Evolutionary conservation across 805 yeast genomes (phyloP).

Genomic region (Scheffersomyces stipitis): DNA sequence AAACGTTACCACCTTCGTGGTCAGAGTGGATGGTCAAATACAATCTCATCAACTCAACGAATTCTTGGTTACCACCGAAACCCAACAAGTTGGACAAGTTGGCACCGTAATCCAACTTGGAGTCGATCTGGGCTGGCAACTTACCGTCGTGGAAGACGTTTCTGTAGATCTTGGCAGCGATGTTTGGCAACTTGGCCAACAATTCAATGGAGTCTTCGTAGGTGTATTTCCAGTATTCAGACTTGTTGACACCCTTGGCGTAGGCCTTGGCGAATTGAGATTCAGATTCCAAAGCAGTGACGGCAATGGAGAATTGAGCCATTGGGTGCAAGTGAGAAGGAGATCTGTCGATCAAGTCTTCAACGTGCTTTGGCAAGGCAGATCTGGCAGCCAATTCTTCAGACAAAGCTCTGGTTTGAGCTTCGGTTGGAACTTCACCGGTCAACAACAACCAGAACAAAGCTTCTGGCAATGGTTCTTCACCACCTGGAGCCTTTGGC

Average conservation of each 20-base stretch:
- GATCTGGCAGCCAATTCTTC: constrained; percentile 65
- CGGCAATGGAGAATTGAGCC: constrained; percentile 79
- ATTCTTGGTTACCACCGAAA: constrained; percentile 53
- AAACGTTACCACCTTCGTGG: constrained; percentile 84
- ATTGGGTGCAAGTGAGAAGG: constrained; percentile 77
- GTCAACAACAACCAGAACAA: constrained; percentile 79
- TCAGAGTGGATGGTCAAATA: constrained; percentile 77
- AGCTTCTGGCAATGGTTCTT: constrained; percentile 71
- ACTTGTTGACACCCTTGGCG: constrained; percentile 65
- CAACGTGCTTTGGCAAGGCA: constrained; percentile 63
- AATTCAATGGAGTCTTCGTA: constrained; percentile 70
- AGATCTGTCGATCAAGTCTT: constrained; percentile 57
- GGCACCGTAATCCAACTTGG: constrained; percentile 66
- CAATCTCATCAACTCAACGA: constrained; percentile 68
- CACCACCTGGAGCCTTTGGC: constrained; percentile 58
- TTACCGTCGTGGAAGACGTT: constrained; percentile 58
- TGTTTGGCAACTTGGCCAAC: constrained; percentile 70
- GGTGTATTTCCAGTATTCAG: constrained; percentile 72
- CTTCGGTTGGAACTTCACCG: constrained; percentile 65
- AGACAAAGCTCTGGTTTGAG: constrained; percentile 56
- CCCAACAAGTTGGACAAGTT: constrained; percentile 69
- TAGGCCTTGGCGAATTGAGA: constrained; percentile 72
- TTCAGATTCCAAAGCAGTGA: constrained; percentile 69
- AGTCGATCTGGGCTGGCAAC: constrained; percentile 51
- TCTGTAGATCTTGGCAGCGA: constrained; percentile 74